Percentiles rank a stretch among this genome's conserved stretches.
These are phyloP conservation scores for Volvox reticuliferus DNA, from an alignment of 139 green algal species.

Conservation along the genomic window DNA sequence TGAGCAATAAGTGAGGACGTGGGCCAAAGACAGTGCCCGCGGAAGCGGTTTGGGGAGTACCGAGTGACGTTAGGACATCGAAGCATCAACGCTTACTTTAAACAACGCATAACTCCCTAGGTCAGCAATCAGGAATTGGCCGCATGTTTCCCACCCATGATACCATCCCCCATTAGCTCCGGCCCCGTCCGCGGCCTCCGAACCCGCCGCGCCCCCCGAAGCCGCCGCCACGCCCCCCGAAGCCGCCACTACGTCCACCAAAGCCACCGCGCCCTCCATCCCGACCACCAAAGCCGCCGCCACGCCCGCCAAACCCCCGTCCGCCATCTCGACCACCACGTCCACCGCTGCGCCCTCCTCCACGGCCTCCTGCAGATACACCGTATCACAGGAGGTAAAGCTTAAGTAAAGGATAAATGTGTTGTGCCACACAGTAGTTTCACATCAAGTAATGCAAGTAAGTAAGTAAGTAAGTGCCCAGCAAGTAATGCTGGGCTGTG, in stretches of 20 bases:
- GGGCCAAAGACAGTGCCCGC: no score
- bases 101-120: no score
- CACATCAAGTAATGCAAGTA: no score
- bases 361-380: slow-evolving; percentile 29
- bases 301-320: background rate
- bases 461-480: no score
- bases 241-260: background rate
- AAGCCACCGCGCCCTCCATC: slow-evolving; percentile 55
- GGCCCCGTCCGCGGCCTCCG: background rate
- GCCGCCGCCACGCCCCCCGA: background rate
- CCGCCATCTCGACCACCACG: slow-evolving; percentile 40
- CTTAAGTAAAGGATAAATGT: no score
- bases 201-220: background rate
- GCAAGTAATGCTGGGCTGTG: no score
- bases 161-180: background rate
- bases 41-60: no score
- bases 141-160: background rate
- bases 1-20: no score
- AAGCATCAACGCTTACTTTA: no score
- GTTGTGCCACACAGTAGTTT: no score
- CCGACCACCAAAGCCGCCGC: slow-evolving; percentile 52
- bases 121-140: background rate
- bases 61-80: no score
- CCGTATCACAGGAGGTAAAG: no score
- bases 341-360: slow-evolving; percentile 47